These are phyloP conservation scores for Usnea hakonensis DNA, from an alignment of 495 filamentous ascomycete species.

Conservation along the genomic window DNA sequence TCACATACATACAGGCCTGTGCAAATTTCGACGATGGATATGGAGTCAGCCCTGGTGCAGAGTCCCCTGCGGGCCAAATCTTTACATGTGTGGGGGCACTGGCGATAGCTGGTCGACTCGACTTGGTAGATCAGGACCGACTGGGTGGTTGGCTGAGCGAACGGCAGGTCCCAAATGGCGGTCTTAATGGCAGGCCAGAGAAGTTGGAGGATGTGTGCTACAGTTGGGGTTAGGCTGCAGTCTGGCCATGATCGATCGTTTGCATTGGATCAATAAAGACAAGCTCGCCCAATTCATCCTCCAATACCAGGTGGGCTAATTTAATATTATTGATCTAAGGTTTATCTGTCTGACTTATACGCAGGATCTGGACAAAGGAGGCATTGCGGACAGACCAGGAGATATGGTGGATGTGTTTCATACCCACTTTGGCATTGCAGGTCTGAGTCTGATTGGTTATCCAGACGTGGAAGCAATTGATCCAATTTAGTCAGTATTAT, in stretches of 20 bases:
- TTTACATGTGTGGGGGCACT: slow-evolving; percentile 92
- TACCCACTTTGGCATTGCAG: slow-evolving; percentile 81
- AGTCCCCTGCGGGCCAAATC: slow-evolving; percentile 88
- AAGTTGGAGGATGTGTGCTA: slow-evolving; percentile 97
- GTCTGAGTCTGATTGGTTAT: slow-evolving; percentile 72
- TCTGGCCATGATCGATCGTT: slow-evolving; percentile 75
- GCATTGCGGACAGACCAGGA: slow-evolving; percentile 82
- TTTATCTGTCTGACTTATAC: slow-evolving; percentile 20
- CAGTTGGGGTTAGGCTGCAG: slow-evolving; percentile 92
- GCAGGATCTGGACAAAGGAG: slow-evolving; percentile 74
- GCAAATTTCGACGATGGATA: slow-evolving; percentile 92
- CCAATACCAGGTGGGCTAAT: slow-evolving; percentile 55
- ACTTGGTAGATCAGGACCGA: slow-evolving; percentile 74
- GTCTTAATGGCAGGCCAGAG: slow-evolving; percentile 89
- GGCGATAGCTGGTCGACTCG: slow-evolving; percentile 70
- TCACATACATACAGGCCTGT: slow-evolving; percentile 68
- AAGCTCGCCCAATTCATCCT: slow-evolving; percentile 76
- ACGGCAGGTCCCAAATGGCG: slow-evolving; percentile 76
- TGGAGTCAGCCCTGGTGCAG: slow-evolving; percentile 77
- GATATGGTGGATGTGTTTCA: slow-evolving; percentile 98
- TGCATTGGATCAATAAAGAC: slow-evolving; percentile 83
- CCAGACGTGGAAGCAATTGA: slow-evolving; percentile 74
- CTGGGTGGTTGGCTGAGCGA: slow-evolving; percentile 89
- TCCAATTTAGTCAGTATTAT: slow-evolving; percentile 65
- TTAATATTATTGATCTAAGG: not conserved